Evolutionary conservation across 2,329 filamentous ascomycete species (phyloP).

Genomic region (Fusarium paranaense): DNA sequence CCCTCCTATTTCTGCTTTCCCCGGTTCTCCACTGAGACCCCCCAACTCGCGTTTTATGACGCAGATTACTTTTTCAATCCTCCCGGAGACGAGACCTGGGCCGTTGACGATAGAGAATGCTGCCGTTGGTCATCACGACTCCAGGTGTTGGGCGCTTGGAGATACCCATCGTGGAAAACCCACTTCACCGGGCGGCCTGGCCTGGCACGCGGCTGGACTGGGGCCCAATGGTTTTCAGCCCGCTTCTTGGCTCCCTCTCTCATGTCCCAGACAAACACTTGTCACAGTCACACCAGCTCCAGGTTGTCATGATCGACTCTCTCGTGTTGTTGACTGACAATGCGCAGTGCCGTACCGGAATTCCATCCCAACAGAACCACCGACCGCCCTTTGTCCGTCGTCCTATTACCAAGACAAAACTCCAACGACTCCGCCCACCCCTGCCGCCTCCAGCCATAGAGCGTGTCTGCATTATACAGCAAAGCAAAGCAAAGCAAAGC

Average conservation of each 20-base stretch:
- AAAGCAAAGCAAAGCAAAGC: not conserved
- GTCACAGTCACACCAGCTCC: constrained; percentile 6
- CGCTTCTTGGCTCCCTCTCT: not conserved
- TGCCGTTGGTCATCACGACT: constrained; percentile 1
- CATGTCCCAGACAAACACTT: not conserved
- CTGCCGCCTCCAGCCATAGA: constrained; percentile 20
- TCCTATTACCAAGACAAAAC: constrained; percentile 20
- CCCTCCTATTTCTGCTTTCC: constrained; percentile 1
- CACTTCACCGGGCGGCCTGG: not conserved
- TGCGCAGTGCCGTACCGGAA: not conserved
- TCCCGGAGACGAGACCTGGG: not conserved
- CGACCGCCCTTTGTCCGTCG: constrained; percentile 18
- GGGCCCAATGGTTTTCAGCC: not conserved
- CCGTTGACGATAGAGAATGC: not conserved
- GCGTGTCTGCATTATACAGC: constrained; percentile 8
- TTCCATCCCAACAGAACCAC: constrained; percentile 14
- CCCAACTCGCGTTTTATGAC: not conserved
- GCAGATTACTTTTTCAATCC: constrained; percentile 1
- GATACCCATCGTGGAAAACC: constrained; percentile 14
- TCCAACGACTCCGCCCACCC: constrained; percentile 27
- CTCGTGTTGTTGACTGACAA: not conserved
- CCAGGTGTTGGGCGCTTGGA: not conserved
- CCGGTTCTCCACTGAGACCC: not conserved
- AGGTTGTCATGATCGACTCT: not conserved
- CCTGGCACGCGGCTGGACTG: not conserved